Evolutionary conservation across 1,284 basidiomycete genomes (phyloP), one percentile per base, ranked within the genome.

Genomic region (Fomitopsis palustris): DNA sequence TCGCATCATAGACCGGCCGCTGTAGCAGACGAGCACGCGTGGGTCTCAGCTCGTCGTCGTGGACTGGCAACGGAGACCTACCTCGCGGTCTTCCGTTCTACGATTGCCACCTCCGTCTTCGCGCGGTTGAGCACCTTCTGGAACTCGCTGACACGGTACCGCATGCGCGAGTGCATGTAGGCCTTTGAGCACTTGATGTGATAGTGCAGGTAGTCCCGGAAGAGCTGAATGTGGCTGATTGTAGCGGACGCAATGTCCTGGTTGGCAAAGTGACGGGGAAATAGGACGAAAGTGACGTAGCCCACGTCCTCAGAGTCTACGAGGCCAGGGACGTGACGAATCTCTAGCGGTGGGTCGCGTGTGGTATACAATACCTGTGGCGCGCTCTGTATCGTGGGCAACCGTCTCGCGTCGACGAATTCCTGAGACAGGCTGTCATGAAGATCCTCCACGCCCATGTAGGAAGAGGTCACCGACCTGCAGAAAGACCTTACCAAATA

Each of bases 171-270:
- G 76, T 99, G 97, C 93, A 99, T 96, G 78, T 99, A 99, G 1
- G 96, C 97, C 76, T 99, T 99, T 56, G 92, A 96, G 75, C 96
- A 98, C 73, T 96, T 99, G 85, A 99, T 97, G 76, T 99, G 97
- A 76, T 99, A 99, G 77, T 99, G 97, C 39, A 99, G 81, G 73
- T 98, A 98, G 75, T 98, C 95, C 55, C 97, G 84, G 89, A 99
- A 99, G 41, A 98, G 82, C 74, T 98, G 95, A 70, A 99, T 93
- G 69, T 95, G 93, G 38, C 95, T 96, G 71, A 98, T 98, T 16
- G 95, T 96, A 33, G 82, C 79, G n/a, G 85, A 81, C 7, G 92
- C 89, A 38, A 87, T 81, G n/a, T 82, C 76, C 4, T 87, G 80
- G 67, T 88, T 92, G 63, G 84, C 75, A 74, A 98, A 98, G 80